phyloP scores from a whole-genome alignment of 2,329 filamentous ascomycete genomes.

The Pseudogymnoascus sp. region DNA sequence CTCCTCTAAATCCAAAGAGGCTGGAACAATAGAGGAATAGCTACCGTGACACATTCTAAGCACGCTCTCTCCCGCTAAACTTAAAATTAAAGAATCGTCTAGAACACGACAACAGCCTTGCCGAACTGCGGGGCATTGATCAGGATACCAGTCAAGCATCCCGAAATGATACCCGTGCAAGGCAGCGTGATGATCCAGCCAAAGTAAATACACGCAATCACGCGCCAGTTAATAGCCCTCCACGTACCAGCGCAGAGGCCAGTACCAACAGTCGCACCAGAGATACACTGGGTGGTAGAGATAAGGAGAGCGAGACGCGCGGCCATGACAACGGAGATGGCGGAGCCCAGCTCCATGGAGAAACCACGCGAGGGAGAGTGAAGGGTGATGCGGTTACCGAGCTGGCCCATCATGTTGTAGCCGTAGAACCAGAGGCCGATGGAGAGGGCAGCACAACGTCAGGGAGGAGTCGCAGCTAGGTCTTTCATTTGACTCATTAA shows the following conservation, averaged over 20 bases:
- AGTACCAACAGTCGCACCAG: background rate
- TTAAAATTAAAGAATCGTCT: background rate
- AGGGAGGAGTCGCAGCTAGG: background rate
- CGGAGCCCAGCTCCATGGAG: slow-evolving; percentile 53
- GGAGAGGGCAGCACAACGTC: slow-evolving; percentile 26
- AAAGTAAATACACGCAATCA: slow-evolving; percentile 51
- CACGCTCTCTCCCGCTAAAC: background rate
- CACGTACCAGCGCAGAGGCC: slow-evolving; percentile 7
- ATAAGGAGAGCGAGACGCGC: slow-evolving; percentile 55
- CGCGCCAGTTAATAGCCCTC: slow-evolving; percentile 52
- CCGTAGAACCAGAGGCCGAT: slow-evolving; percentile 50
- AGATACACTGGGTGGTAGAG: slow-evolving; percentile 36
- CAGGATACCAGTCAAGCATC: slow-evolving; percentile 53
- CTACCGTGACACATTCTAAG: background rate
- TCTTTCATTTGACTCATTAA: background rate
- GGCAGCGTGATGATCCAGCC: slow-evolving; percentile 57
- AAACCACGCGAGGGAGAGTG: slow-evolving; percentile 53
- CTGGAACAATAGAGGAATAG: background rate
- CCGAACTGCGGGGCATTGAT: slow-evolving; percentile 50
- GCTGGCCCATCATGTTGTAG: slow-evolving; percentile 56
- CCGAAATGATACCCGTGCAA: slow-evolving; percentile 47
- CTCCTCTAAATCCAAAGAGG: background rate
- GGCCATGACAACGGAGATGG: slow-evolving; percentile 55
- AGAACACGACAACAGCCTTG: background rate
- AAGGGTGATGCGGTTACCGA: slow-evolving; percentile 55